phyloP scores from a whole-genome alignment of 2,329 filamentous ascomycete genomes.

The Trichoderma endophyticum region DNA sequence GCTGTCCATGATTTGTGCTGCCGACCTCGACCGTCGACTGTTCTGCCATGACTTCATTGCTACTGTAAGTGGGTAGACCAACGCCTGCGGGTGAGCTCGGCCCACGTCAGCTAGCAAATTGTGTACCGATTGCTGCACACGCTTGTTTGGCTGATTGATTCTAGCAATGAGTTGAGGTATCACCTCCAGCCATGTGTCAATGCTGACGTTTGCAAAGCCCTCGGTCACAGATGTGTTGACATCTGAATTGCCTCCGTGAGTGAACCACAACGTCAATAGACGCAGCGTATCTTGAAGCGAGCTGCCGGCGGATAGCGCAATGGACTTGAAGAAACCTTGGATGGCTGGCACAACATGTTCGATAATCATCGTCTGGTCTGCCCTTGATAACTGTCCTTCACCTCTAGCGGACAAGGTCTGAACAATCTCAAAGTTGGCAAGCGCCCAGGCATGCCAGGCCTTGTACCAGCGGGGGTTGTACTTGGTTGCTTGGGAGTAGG shows the following conservation, averaged over 20 bases:
- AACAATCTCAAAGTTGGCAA: constrained; percentile 98
- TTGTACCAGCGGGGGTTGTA: constrained; percentile 98
- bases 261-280: constrained; percentile 92
- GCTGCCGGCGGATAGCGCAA: constrained; percentile 84
- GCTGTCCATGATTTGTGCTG: constrained; percentile 92
- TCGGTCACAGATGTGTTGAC: constrained; percentile 87
- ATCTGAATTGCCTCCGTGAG: constrained; percentile 81
- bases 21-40: constrained; percentile 78
- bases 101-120: constrained; percentile 90
- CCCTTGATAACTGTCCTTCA: constrained; percentile 47
- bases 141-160: constrained; percentile 91
- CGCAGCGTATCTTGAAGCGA: constrained; percentile 94
- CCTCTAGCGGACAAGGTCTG: constrained; percentile 70
- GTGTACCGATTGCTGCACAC: constrained; percentile 87
- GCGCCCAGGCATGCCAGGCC: constrained; percentile 97
- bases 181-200: constrained; percentile 98
- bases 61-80: constrained; percentile 96
- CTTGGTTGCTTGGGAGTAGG: constrained; percentile 86
- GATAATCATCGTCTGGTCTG: constrained; percentile 65
- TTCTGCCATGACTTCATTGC: constrained; percentile 92
- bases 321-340: constrained; percentile 95
- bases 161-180: constrained; percentile 96
- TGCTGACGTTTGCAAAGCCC: constrained; percentile 85
- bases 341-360: constrained; percentile 94
- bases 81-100: constrained; percentile 87